Conservation (phyloP, 2,329 filamentous ascomycete species). For the Sporothrix luriei region DNA sequence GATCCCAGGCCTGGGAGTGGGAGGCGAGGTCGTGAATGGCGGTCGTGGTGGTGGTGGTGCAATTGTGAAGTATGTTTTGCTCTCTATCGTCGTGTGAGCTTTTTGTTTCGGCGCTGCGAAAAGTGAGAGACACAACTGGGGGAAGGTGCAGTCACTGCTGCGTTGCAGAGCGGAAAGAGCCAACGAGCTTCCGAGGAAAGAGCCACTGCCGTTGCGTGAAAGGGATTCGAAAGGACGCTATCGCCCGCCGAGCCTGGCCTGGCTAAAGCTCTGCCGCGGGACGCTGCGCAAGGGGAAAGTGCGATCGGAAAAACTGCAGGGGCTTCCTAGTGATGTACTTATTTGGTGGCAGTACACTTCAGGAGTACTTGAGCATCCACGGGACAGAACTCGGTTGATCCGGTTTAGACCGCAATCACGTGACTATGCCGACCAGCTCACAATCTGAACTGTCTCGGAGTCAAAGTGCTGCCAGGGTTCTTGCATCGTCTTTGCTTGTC, state of each 20-base stretch:
- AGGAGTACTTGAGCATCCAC: neutral
- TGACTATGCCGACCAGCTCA: neutral
- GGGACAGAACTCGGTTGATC: constrained; percentile 20
- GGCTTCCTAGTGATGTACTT: neutral
- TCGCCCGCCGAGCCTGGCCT: neutral
- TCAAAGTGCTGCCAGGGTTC: neutral
- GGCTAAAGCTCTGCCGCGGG: neutral
- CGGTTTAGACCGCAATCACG: constrained; percentile 9
- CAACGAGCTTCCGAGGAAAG: neutral
- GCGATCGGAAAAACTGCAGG: constrained; percentile 29
- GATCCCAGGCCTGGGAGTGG: neutral
- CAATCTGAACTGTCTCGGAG: neutral
- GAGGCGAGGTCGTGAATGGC: neutral
- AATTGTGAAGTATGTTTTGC: constrained; percentile 12
- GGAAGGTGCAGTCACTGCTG: neutral
- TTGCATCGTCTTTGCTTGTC: neutral
- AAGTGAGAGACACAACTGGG: neutral
- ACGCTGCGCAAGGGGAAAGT: constrained; percentile 27
- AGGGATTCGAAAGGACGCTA: neutral
- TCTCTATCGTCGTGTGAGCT: constrained; percentile 12
- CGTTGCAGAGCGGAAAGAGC: constrained; percentile 11
- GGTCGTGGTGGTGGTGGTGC: neutral
- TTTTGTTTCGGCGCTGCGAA: constrained; percentile 16
- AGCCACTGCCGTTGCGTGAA: constrained; percentile 12
- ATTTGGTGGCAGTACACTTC: neutral